Percentiles rank a stretch among this genome's conserved stretches.
phyloP scores from a whole-genome alignment of 1,284 basidiomycete species.

The Rhodotorula glutinis region DNA sequence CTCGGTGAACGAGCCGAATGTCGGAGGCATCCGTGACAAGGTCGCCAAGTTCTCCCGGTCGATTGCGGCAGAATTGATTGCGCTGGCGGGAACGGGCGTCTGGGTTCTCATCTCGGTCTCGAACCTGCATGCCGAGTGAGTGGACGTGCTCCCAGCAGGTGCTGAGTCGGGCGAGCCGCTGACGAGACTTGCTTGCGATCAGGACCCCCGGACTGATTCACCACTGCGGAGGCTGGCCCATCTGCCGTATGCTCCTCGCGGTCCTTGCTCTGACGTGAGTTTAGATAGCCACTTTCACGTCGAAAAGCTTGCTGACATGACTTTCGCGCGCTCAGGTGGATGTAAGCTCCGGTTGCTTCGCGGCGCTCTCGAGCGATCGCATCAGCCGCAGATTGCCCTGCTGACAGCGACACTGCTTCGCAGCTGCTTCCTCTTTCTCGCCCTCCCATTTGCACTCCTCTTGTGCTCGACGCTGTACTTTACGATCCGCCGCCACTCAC shows the following conservation, averaged over 20 bases:
- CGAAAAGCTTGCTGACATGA: background rate
- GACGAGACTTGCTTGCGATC: background rate
- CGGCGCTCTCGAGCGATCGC: background rate
- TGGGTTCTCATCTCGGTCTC: conserved; percentile 17
- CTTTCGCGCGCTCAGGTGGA: conserved; percentile 3
- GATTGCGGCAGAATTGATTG: conserved; percentile 14
- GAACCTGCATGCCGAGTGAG: conserved; percentile 22
- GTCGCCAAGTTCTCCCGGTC: conserved; percentile 19
- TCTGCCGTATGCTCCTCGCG: conserved; percentile 29
- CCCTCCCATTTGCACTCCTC: conserved; percentile 26
- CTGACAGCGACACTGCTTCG: background rate
- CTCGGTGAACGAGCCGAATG: background rate
- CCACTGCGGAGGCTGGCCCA: conserved; percentile 29
- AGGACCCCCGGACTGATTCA: conserved; percentile 33
- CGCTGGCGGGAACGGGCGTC: conserved; percentile 10
- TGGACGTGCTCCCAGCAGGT: background rate
- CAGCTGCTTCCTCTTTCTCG: conserved; percentile 34
- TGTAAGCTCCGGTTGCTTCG: background rate
- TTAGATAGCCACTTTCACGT: background rate
- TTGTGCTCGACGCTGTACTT: conserved; percentile 37
- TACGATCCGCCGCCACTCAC: conserved; percentile 26
- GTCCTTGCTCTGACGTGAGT: conserved; percentile 26
- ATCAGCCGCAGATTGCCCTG: no score
- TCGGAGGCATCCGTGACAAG: conserved; percentile 7
- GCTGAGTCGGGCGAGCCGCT: background rate